A percentile compares a stretch with the other conserved stretches of the same genome.
Conservation (phyloP, 2,329 filamentous ascomycete species). For the Claviceps purpurea region DNA sequence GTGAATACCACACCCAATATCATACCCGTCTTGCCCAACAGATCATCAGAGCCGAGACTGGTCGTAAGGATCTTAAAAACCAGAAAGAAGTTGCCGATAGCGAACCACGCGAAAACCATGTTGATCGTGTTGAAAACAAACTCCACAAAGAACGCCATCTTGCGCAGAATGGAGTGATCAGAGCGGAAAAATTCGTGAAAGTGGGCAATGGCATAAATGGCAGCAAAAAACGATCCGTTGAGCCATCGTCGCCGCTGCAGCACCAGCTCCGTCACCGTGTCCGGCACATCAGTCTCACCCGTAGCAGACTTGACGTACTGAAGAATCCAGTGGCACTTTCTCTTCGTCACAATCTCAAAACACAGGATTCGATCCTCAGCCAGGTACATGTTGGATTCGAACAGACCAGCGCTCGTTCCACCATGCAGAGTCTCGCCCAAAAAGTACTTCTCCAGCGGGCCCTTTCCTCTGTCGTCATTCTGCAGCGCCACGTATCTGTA, state of each 20-base stretch:
- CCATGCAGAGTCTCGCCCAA: conserved; percentile 92
- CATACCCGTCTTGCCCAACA: conserved; percentile 65
- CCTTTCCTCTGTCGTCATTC: conserved; percentile 89
- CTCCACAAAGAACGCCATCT: conserved; percentile 81
- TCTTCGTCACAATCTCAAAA: conserved; percentile 94
- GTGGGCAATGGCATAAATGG: conserved; percentile 86
- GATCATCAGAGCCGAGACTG: conserved; percentile 54
- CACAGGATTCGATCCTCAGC: conserved; percentile 98
- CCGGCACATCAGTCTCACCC: conserved; percentile 93
- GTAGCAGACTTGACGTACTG: conserved; percentile 97
- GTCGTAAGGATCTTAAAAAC: conserved; percentile 94
- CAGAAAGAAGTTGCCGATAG: conserved; percentile 96
- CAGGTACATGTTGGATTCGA: conserved; percentile 98
- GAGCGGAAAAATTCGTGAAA: conserved; percentile 95
- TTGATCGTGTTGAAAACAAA: conserved; percentile 90
- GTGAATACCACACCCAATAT: conserved; percentile 84
- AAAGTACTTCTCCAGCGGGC: conserved; percentile 93
- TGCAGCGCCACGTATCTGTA: conserved; percentile 91
- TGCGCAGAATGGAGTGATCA: conserved; percentile 75
- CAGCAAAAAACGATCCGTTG: conserved; percentile 96
- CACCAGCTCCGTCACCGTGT: conserved; percentile 87
- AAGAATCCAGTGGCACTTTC: conserved; percentile 93
- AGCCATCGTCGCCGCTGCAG: conserved; percentile 92
- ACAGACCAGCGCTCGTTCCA: conserved; percentile 82
- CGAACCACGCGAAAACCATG: conserved; percentile 99